Percentiles rank a stretch among this genome's conserved stretches.
Conservation (phyloP, 2,329 filamentous ascomycete genomes). For the Pseudogymnoascus sp. region DNA sequence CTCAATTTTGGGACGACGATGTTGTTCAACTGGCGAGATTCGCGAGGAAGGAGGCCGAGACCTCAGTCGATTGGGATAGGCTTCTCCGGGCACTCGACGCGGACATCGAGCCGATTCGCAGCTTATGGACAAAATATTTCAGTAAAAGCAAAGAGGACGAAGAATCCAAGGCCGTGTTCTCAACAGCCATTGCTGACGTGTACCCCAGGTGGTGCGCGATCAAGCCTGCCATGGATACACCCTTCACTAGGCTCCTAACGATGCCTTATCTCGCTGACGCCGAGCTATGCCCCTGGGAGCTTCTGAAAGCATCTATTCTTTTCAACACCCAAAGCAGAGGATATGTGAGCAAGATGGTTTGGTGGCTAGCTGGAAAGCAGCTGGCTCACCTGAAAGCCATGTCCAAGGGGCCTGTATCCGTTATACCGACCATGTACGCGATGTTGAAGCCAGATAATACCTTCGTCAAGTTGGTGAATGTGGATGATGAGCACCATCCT, state of each 20-base stretch:
- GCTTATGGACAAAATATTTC: conserved; percentile 14
- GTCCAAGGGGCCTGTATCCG: not conserved
- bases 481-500: not conserved
- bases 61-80: conserved; percentile 14
- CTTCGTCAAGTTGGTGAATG: conserved; percentile 14
- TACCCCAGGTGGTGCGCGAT: conserved; percentile 22
- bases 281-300: conserved; percentile 33
- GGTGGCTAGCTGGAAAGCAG: conserved; percentile 27
- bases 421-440: conserved; percentile 19
- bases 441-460: conserved; percentile 18
- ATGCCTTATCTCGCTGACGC: conserved; percentile 13
- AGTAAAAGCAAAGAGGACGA: not conserved
- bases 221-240: conserved; percentile 18
- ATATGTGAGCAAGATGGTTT: conserved; percentile 17
- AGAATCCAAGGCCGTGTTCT: conserved; percentile 8
- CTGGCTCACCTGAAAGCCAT: conserved; percentile 23
- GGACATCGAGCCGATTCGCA: conserved; percentile 15
- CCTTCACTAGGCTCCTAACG: conserved; percentile 17
- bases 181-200: conserved; percentile 10
- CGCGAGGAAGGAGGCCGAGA: conserved; percentile 12
- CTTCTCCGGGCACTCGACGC: conserved; percentile 16
- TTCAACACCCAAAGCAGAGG: conserved; percentile 17
- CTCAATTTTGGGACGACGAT: conserved; percentile 21
- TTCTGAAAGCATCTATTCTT: conserved; percentile 36
- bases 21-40: conserved; percentile 18